These are phyloP conservation scores for Cupressus sempervirens DNA, from an alignment of 75 land plant genomes.

Conservation along the genomic window DNA sequence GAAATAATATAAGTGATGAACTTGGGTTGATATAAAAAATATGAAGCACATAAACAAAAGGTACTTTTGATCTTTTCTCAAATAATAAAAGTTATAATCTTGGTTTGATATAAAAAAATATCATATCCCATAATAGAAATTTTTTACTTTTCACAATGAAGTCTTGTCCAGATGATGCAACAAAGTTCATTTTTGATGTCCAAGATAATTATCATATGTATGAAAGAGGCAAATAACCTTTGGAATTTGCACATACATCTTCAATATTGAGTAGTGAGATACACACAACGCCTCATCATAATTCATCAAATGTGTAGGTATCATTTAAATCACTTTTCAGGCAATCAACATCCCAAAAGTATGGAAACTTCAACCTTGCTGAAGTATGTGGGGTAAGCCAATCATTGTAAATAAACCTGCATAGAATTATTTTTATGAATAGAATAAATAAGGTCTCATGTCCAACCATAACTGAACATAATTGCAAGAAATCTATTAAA, in stretches of 20 bases:
- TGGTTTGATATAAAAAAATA: no score
- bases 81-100: no score
- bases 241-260: neutral
- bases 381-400: conserved; percentile 76
- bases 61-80: no score
- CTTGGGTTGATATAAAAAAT: no score
- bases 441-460: neutral
- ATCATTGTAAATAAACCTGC: conserved; percentile 72
- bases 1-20: no score
- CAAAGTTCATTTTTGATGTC: neutral
- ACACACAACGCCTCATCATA: neutral
- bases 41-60: no score
- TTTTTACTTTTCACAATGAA: neutral
- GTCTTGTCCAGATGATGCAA: neutral
- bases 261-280: neutral
- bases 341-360: conserved; percentile 73
- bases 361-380: conserved; percentile 60
- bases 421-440: neutral
- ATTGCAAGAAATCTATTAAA: no score
- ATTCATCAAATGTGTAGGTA: conserved; percentile 21
- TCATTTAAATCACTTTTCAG: conserved; percentile 25
- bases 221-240: neutral
- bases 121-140: no score
- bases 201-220: neutral
- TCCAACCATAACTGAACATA: no score